These are phyloP conservation scores for Suillus ampliporus DNA, from an alignment of 768 basidiomycete genomes.

Conservation along the genomic window DNA sequence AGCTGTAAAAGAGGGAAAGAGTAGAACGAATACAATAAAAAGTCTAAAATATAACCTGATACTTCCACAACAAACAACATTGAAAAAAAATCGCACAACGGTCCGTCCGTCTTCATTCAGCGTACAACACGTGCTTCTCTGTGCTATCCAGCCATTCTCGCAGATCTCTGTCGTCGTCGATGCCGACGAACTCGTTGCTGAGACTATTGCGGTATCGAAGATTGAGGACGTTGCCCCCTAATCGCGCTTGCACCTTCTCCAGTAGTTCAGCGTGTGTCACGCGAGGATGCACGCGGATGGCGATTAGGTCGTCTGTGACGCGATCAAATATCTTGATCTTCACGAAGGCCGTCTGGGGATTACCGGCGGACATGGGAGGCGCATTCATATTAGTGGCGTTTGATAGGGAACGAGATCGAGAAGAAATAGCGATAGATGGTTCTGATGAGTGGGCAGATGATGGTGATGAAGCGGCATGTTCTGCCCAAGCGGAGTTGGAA, in stretches of 20 bases:
- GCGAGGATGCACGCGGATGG: constrained; percentile 93
- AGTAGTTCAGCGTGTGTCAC: constrained; percentile 87
- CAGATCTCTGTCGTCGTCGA: constrained; percentile 68
- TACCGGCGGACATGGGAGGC: constrained; percentile 77
- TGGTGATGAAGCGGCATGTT: constrained; percentile 45
- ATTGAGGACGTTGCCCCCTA: constrained; percentile 73
- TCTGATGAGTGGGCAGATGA: constrained; percentile 57
- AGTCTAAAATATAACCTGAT: constrained; percentile 33
- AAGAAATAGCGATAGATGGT: constrained; percentile 51
- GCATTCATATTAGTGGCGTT: constrained; percentile 59
- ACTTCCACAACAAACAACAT: constrained; percentile 12
- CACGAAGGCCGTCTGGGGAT: constrained; percentile 86
- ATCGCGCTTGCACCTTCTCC: constrained; percentile 87
- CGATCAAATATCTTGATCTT: constrained; percentile 99
- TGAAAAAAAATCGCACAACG: constrained; percentile 5
- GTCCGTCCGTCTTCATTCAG: constrained; percentile 52
- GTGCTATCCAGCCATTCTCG: constrained; percentile 77
- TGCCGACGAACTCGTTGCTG: constrained; percentile 65
- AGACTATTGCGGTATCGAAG: constrained; percentile 80
- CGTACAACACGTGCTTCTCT: constrained; percentile 85
- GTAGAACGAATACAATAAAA: constrained; percentile 32
- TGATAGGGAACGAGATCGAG: constrained; percentile 65
- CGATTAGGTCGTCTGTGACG: constrained; percentile 92
- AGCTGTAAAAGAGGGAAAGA: constrained; percentile 14
- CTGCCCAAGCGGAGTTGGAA: constrained; percentile 35